These are phyloP conservation scores for Eucalyptus fibrosa DNA, from an alignment of 345 rosid species.

Conservation along the genomic window DNA sequence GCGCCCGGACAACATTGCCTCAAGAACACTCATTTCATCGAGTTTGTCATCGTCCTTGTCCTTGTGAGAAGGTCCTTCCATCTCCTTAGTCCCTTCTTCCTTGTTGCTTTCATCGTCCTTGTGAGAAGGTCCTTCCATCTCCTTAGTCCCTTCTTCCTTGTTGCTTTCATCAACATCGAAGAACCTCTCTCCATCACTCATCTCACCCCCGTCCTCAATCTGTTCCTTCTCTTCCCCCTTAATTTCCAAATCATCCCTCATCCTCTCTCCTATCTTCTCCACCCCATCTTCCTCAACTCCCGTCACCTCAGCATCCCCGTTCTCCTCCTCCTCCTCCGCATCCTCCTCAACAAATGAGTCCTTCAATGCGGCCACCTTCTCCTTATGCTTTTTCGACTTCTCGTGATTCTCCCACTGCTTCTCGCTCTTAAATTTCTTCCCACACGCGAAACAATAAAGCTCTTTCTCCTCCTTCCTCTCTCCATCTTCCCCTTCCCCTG, in stretches of 20 bases:
- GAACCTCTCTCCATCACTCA: not conserved
- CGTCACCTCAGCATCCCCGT: not conserved
- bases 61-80: not conserved
- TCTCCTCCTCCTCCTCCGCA: slow-evolving; percentile 4
- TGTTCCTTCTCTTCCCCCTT: slow-evolving; percentile 4
- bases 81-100: not conserved
- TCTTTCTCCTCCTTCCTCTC: slow-evolving; percentile 25
- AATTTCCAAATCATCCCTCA: slow-evolving; percentile 24
- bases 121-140: not conserved
- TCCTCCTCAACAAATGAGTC: slow-evolving; percentile 43
- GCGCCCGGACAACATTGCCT: slow-evolving; percentile 53
- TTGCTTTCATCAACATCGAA: not conserved
- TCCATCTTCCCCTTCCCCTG: not conserved
- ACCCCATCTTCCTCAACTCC: slow-evolving; percentile 9
- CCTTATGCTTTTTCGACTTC: slow-evolving; percentile 96
- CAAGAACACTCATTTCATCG: slow-evolving; percentile 46
- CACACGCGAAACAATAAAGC: slow-evolving; percentile 73
- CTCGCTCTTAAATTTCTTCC: slow-evolving; percentile 90
- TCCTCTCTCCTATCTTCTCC: slow-evolving; percentile 28
- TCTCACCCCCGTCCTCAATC: slow-evolving; percentile 3
- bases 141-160: not conserved
- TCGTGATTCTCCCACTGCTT: slow-evolving; percentile 98
- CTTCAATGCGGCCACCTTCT: slow-evolving; percentile 74
- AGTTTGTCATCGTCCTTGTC: slow-evolving; percentile 10
- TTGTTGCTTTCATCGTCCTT: not conserved